Evolutionary conservation across 768 basidiomycete genomes (phyloP), one percentile per base, ranked within the genome.

Genomic region (Lactifluus rugatus): DNA sequence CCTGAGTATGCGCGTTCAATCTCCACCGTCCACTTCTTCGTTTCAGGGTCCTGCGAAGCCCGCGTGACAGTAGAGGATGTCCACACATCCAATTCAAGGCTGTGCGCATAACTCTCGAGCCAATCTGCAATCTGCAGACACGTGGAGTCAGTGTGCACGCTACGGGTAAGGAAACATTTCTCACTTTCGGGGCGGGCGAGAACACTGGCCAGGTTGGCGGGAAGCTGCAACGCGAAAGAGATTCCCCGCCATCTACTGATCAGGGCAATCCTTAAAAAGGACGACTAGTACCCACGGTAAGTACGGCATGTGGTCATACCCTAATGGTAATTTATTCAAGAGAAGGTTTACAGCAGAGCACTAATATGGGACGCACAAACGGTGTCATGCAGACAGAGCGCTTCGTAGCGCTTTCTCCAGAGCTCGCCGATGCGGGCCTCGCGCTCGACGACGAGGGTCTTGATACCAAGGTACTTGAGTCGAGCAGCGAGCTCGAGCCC

Each of bases 371-470:
- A 76, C 82, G 73, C 64, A 83, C 83, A 85, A 57, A 84, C 80
- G 23, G 81, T 77, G 67, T 84, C 81, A 65, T 88, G 85, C 28
- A 87, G 69, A 49, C 81, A 84, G 39, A 87, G 69, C 10, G 82
- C 77, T 54, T 84, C 78, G 66, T 89, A 88, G 37, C 87, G 73
- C 37, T 76, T 72, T 57, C 84, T 72, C 85, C 84, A 87, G 50
- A 78, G 79, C 65, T 86, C 78, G 0, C 86, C 85, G 25, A 86
- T 75, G 19, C 78, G 70, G 11, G 66, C 58, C 51, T 82, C 77
- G 68, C 77, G 81, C 67, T 92, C 89, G 48, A 90, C 72, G 14
- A 89, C 70, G 8, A 87, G 70, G 9, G 73, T 70, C 13, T 71
- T 64, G 11, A 83, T 68, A 39, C 72, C 79, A 8, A 84, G 70